A percentile compares a stretch with the other conserved stretches of the same genome.
Evolutionary conservation across 371 early-diverging fungal genomes (phyloP).

Genomic region (Rhizopus microsporus): DNA sequence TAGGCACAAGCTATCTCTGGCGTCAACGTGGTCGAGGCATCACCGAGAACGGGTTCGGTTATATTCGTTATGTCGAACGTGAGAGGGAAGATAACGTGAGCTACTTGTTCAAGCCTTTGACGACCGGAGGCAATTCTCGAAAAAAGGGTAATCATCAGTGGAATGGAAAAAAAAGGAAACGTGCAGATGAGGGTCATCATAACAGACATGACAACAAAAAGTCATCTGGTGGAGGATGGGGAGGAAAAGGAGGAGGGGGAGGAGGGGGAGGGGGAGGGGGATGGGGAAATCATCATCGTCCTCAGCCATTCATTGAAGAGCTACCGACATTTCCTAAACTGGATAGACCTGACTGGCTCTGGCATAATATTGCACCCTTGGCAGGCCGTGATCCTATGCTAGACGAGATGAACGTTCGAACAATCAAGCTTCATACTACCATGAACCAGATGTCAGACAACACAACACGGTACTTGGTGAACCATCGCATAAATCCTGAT

Average conservation of each 20-base stretch:
- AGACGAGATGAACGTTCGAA: slow-evolving; percentile 24
- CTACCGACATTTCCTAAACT: slow-evolving; percentile 21
- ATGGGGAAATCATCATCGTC: too few relatives aligned
- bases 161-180: background rate
- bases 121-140: background rate
- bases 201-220: background rate
- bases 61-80: slow-evolving; percentile 18
- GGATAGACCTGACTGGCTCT: slow-evolving; percentile 24
- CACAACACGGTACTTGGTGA: slow-evolving; percentile 35
- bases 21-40: slow-evolving; percentile 20
- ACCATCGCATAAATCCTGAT: slow-evolving; percentile 20
- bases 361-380: slow-evolving; percentile 17
- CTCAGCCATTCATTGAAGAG: slow-evolving; percentile 5
- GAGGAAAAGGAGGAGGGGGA: background rate
- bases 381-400: slow-evolving; percentile 16
- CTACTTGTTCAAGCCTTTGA: slow-evolving; percentile 2
- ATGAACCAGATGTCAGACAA: slow-evolving; percentile 15
- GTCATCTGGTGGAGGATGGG: background rate
- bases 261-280: slow-evolving; percentile 8
- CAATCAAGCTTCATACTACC: slow-evolving; percentile 25
- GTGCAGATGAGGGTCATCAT: background rate
- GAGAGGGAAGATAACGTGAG: background rate
- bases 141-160: background rate
- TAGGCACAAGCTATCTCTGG: slow-evolving; percentile 29
- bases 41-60: slow-evolving; percentile 33